phyloP scores from a whole-genome alignment of 2,329 filamentous ascomycete genomes.

The Colletotrichum sublineola region DNA sequence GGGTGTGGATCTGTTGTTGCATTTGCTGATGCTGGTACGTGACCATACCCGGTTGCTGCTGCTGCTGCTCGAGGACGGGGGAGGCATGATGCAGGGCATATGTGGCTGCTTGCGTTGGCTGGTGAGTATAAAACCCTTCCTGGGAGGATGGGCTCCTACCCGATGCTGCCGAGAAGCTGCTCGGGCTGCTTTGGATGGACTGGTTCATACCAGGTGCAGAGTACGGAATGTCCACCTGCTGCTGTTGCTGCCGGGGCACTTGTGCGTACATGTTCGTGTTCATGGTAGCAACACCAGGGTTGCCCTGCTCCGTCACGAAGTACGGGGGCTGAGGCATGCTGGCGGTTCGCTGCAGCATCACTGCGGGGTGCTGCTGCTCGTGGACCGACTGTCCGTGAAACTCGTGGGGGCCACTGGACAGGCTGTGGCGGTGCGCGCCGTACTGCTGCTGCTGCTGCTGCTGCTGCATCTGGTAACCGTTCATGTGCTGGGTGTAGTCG shows the following conservation, averaged over 20 bases:
- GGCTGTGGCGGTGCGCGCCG: conserved; percentile 59
- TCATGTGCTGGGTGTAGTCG: conserved; percentile 66
- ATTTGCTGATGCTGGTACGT: conserved; percentile 58
- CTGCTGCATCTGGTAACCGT: conserved; percentile 59
- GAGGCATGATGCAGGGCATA: conserved; percentile 64
- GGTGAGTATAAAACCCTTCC: conserved; percentile 70
- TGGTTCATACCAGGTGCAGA: conserved; percentile 61
- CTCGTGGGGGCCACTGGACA: conserved; percentile 59
- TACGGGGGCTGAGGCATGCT: conserved; percentile 62
- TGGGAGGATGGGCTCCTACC: conserved; percentile 67
- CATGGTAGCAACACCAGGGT: conserved; percentile 73
- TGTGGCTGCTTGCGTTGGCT: conserved; percentile 60
- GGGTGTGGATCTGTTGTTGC: conserved; percentile 50
- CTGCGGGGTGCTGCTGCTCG: conserved; percentile 58
- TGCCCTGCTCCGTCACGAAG: conserved; percentile 73
- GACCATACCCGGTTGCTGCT: conserved; percentile 56
- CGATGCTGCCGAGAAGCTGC: conserved; percentile 68
- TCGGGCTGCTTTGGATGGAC: conserved; percentile 70
- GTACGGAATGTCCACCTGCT: conserved; percentile 64
- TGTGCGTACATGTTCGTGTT: conserved; percentile 67
- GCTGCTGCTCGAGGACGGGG: conserved; percentile 59
- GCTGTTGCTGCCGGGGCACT: conserved; percentile 58
- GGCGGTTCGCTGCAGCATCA: conserved; percentile 63
- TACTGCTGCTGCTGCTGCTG: conserved; percentile 52
- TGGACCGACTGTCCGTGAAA: conserved; percentile 58